Evolutionary conservation across 192 early-diverging fungal species (phyloP).

Genomic region (Powellomyces hirtus): DNA sequence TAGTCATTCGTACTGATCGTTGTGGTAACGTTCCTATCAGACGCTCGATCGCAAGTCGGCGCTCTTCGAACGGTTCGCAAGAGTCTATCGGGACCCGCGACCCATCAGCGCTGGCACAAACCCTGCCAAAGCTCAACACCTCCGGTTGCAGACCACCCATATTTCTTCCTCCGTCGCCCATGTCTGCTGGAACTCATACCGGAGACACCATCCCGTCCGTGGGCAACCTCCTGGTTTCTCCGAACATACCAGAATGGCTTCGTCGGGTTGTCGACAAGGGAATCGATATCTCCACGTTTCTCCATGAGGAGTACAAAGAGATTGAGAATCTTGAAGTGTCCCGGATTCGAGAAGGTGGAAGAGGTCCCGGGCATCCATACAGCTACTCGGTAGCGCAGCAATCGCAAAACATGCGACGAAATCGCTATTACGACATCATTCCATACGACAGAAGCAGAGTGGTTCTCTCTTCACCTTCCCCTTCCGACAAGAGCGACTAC

Average conservation of each 20-base stretch:
- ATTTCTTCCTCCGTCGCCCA: constrained; percentile 19
- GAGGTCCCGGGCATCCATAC: neutral
- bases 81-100: constrained; percentile 1
- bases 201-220: constrained; percentile 12
- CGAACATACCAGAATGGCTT: constrained; percentile 23
- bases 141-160: constrained; percentile 14
- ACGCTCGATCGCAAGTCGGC: constrained; percentile 29
- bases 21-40: no score
- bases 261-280: constrained; percentile 8
- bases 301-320: constrained; percentile 8
- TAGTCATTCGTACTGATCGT: no score
- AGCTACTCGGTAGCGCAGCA: constrained; percentile 2
- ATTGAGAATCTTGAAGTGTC: constrained; percentile 15
- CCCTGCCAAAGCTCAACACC: constrained; percentile 27
- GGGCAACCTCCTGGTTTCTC: neutral
- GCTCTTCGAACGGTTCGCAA: constrained; percentile 16
- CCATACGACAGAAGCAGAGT: constrained; percentile 52
- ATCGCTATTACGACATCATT: constrained; percentile 49
- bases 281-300: neutral
- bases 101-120: neutral
- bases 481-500: constrained; percentile 50
- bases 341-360: neutral
- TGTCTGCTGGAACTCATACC: constrained; percentile 24
- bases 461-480: constrained; percentile 21
- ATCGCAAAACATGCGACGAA: constrained; percentile 5